Evolutionary conservation across 495 filamentous ascomycete species (phyloP).

Genomic region (Pseudevernia furfuracea): DNA sequence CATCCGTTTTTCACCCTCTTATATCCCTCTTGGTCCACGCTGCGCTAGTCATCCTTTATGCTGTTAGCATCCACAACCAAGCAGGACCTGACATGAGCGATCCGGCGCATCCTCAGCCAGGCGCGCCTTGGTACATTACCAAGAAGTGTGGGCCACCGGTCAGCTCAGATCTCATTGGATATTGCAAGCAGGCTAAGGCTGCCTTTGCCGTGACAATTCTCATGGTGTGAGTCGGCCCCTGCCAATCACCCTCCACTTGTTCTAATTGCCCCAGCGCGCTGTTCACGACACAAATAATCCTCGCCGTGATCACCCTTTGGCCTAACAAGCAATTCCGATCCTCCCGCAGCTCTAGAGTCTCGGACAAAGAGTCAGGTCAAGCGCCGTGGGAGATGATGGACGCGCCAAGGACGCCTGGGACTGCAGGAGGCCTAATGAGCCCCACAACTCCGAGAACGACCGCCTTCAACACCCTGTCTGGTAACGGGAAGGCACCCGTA

Average conservation of each 20-base stretch:
- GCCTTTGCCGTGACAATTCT: constrained; percentile 63
- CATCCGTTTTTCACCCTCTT: constrained; percentile 66
- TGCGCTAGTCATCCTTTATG: constrained; percentile 54
- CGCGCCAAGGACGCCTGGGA: constrained; percentile 23
- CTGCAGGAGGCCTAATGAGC: constrained; percentile 25
- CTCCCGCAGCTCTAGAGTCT: constrained; percentile 9
- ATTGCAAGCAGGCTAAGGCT: constrained; percentile 70
- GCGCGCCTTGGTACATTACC: constrained; percentile 76
- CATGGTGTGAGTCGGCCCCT: constrained; percentile 54
- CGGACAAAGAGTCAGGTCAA: constrained; percentile 18
- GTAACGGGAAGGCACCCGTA: constrained; percentile 10
- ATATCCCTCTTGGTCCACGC: constrained; percentile 53
- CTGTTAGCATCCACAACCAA: constrained; percentile 61
- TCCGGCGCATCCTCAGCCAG: constrained; percentile 54
- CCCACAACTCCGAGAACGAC: constrained; percentile 38
- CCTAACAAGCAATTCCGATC: constrained; percentile 35
- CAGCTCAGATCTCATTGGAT: constrained; percentile 46
- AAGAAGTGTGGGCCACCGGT: constrained; percentile 63
- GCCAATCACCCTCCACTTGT: constrained; percentile 36
- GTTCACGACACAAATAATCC: constrained; percentile 48
- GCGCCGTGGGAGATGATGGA: constrained; percentile 27
- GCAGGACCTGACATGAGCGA: constrained; percentile 75
- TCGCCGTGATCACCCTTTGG: constrained; percentile 56
- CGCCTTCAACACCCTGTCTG: constrained; percentile 35
- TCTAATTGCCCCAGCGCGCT: constrained; percentile 38